Evolutionary conservation across 352 stramenopile genomes (phyloP).

Genomic region (Saprolegnia parasitica): DNA sequence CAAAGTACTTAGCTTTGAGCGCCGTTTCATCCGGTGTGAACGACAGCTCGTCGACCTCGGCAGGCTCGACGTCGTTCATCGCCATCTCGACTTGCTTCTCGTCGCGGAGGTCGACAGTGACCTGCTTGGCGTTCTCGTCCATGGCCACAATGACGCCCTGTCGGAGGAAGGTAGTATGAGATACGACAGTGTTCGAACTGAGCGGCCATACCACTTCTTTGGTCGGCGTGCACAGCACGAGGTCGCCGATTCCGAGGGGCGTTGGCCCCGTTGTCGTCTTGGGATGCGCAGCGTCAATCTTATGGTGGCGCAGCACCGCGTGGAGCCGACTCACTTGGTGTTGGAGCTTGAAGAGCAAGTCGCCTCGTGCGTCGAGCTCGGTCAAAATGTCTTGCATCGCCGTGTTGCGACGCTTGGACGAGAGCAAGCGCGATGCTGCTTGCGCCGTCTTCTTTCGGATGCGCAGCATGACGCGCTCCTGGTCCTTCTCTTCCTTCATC

Average conservation of each 20-base stretch:
- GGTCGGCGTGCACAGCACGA: neutral
- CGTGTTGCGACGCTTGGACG: constrained; percentile 61
- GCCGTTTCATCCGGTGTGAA: constrained; percentile 4
- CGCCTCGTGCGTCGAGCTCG: constrained; percentile 60
- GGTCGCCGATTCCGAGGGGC: neutral
- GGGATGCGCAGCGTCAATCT: neutral
- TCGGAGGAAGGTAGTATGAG: neutral
- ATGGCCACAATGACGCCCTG: constrained; percentile 20
- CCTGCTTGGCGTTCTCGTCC: neutral
- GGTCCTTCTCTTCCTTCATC: constrained; percentile 65
- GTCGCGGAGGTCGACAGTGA: neutral
- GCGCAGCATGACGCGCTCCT: constrained; percentile 46
- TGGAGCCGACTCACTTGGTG: neutral
- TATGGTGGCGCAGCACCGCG: neutral
- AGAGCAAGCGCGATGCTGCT: constrained; percentile 56
- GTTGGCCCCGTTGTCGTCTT: neutral
- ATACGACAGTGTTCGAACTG: neutral
- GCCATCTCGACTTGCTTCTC: constrained; percentile 1
- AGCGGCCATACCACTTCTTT: neutral
- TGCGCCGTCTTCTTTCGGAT: constrained; percentile 39
- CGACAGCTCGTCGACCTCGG: no score
- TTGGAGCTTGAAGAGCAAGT: constrained; percentile 32
- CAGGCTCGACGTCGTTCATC: neutral
- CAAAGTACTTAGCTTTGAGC: constrained; percentile 22
- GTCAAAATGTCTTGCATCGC: constrained; percentile 78